Base-by-base conservation (phyloP, 441 rosid genomes). In the Macaranga tanarius region DNA sequence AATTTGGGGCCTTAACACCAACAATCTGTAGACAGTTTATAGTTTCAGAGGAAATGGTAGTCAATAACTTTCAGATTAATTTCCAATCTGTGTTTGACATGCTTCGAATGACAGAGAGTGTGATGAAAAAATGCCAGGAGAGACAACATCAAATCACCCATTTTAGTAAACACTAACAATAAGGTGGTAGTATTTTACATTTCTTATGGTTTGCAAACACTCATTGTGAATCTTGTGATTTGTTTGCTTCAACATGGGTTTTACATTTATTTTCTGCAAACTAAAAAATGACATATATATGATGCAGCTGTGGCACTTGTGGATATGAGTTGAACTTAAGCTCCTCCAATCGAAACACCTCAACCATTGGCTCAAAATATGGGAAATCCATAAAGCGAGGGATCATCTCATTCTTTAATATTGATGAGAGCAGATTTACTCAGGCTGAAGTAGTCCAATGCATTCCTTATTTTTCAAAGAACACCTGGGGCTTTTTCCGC, bases 381-480 rank as follows among this genome's bases (percentile, higher is more conserved):
- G 93, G 97, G 48, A 95, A 95, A 80, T 95, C 96, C 16, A 95
- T 95, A 80, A 95, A 90, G 82, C 86, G 87, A 72, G 98, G 99
- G 74, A 86, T 89, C 81, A 89, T 95, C 74, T 91, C 99, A 7
- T 95, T 95, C 82, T 82, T 86, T 76, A 74, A 81, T 71, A 80
- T 91, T 3, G 99, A 92, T 45, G 96, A 92, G 78, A 86, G 91
- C 72, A 90, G 96, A 81, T 95, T 95, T 80, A 91, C 88, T 11
- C 92, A 86, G 69, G 92, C 90, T 5, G 96, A 91, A 57, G 91
- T 91, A 80, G 77, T 92, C 79, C 92, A 84, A 45, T 95, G 99
- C 86, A 70, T 88, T 71, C 98, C 97, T 19, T 74, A 76, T 79
- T 87, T 92, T 59, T 89, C 89, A 2, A 87, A 78, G 81, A 70